Conservation (phyloP, 768 basidiomycete species). For the Rhizopogon sp. region DNA sequence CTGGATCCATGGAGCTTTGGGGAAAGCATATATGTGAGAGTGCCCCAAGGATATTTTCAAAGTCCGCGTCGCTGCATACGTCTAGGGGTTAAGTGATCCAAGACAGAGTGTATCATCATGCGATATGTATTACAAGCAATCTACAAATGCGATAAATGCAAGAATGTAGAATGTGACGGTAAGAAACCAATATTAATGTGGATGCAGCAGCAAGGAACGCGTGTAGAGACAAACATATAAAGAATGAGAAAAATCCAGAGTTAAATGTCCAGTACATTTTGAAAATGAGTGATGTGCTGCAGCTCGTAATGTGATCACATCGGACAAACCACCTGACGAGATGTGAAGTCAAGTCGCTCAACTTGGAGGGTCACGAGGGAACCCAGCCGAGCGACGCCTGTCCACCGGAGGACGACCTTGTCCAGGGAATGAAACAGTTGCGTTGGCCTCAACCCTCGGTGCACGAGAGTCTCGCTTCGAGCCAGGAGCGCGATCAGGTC, state of each 20-base stretch:
- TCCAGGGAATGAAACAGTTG: slow-evolving; percentile 30
- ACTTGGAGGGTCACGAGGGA: slow-evolving; percentile 38
- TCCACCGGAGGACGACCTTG: slow-evolving; percentile 20
- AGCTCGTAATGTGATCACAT: background rate
- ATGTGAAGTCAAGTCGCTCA: slow-evolving; percentile 9
- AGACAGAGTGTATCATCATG: no score
- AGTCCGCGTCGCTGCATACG: slow-evolving; percentile 3
- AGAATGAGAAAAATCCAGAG: slow-evolving; percentile 15
- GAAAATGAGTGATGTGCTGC: slow-evolving; percentile 2
- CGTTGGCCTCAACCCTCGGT: background rate
- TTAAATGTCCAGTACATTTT: slow-evolving; percentile 9
- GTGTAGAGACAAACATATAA: background rate
- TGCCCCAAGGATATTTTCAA: slow-evolving; percentile 3
- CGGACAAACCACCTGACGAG: slow-evolving; percentile 1
- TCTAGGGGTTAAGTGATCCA: background rate
- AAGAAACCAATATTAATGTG: slow-evolving; percentile 10
- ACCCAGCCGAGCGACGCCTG: slow-evolving; percentile 24
- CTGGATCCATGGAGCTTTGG: background rate
- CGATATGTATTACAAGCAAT: slow-evolving; percentile 13
- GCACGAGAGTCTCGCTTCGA: slow-evolving; percentile 21
- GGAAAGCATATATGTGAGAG: background rate
- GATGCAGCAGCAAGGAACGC: background rate
- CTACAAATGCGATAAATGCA: slow-evolving; percentile 7
- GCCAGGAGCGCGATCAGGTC: slow-evolving; percentile 14
- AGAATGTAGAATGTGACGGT: background rate